phyloP scores from a whole-genome alignment of 805 yeast species.

The Debaryomyces tyrocola region DNA sequence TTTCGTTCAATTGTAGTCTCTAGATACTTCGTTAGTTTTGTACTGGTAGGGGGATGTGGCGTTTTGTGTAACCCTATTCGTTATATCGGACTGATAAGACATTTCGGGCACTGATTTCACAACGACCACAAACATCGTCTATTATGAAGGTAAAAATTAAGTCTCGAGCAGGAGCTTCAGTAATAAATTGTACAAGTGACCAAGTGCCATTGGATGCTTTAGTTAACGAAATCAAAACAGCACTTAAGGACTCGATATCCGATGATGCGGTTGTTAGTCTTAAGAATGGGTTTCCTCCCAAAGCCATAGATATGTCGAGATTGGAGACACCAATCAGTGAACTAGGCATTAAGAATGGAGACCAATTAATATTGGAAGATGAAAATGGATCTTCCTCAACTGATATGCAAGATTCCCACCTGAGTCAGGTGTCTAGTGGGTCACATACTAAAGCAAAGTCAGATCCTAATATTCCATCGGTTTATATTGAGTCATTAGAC shows the following conservation, averaged over 20 bases:
- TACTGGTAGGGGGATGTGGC: too few species aligned
- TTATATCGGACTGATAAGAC: background rate
- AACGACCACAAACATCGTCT: background rate
- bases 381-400: background rate
- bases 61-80: too few species aligned
- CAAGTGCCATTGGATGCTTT: slow-evolving; percentile 8
- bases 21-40: too few species aligned
- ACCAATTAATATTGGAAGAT: slow-evolving; percentile 48
- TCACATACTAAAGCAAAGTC: slow-evolving; percentile 1
- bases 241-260: background rate
- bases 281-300: slow-evolving; percentile 65
- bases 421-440: slow-evolving; percentile 1
- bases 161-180: slow-evolving; percentile 9
- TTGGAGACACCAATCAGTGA: slow-evolving; percentile 29
- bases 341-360: slow-evolving; percentile 57
- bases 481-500: slow-evolving; percentile 17
- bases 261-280: slow-evolving; percentile 19
- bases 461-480: slow-evolving; percentile 24
- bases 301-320: slow-evolving; percentile 30
- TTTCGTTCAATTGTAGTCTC: too few species aligned
- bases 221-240: background rate
- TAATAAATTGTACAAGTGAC: slow-evolving; percentile 5
- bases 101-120: background rate
- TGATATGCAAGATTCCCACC: slow-evolving; percentile 3
- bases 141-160: slow-evolving; percentile 15